Evolutionary conservation across 129 eudicot genomes (phyloP).

Genomic region (Centaurea solstitialis): DNA sequence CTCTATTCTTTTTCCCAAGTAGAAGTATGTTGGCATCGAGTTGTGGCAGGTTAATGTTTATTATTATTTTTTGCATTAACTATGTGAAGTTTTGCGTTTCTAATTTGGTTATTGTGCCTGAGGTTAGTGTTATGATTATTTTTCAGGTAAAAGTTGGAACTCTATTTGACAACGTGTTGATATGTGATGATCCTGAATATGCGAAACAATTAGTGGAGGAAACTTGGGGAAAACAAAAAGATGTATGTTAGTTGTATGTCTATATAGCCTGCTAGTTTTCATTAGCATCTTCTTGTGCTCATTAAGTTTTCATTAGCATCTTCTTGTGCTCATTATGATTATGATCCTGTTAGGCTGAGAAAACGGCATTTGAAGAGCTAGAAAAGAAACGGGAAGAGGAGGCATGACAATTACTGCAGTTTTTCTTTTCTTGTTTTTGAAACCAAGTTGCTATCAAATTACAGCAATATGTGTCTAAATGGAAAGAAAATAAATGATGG

Average conservation of each 20-base stretch:
- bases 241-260: conserved; percentile 13
- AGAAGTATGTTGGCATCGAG: conserved; percentile 91
- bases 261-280: too few species aligned
- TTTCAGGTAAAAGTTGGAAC: conserved; percentile 76
- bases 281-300: too few species aligned
- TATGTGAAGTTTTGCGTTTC: not conserved
- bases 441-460: not conserved
- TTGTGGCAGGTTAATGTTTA: conserved; percentile 73
- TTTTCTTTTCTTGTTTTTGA: not conserved
- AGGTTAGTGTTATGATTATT: not conserved
- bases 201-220: conserved; percentile 67
- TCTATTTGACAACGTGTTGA: conserved; percentile 65
- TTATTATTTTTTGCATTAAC: conserved; percentile 5
- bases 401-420: conserved; percentile 28
- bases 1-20: conserved; percentile 79
- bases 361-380: conserved; percentile 86
- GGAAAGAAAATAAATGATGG: too few species aligned
- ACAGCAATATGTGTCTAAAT: too few species aligned
- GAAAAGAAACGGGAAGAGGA: conserved; percentile 84
- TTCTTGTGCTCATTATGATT: too few species aligned
- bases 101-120: not conserved
- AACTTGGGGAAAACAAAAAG: conserved; percentile 78
- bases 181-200: conserved; percentile 59
- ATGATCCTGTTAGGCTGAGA: conserved; percentile 47
- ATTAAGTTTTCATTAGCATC: too few species aligned